Percentiles rank a stretch among this genome's conserved stretches.
Conservation (phyloP, 164 flowering plant genomes). For the Magnolia officinalis region DNA sequence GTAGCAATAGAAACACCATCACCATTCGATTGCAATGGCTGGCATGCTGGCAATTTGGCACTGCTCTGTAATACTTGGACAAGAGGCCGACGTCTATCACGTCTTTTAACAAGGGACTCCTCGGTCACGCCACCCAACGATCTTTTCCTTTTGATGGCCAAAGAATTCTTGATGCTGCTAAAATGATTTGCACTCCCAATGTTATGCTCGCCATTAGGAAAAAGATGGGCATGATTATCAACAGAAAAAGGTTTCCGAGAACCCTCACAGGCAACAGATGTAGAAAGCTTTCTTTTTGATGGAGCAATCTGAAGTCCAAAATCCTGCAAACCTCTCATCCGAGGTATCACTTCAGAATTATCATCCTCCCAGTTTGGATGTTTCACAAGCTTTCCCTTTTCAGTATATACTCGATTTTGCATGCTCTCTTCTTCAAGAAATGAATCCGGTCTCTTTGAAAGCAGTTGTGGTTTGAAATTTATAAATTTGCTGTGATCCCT, state of each 20-base stretch:
- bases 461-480: slow-evolving; percentile 28
- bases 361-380: slow-evolving; percentile 41
- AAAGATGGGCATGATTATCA: slow-evolving; percentile 22
- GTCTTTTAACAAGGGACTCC: slow-evolving; percentile 19
- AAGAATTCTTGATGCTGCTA: slow-evolving; percentile 26
- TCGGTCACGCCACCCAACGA: slow-evolving; percentile 25
- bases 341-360: slow-evolving; percentile 43
- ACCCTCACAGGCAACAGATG: slow-evolving; percentile 30
- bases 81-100: slow-evolving; percentile 45
- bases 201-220: slow-evolving; percentile 23
- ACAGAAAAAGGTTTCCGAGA: slow-evolving; percentile 18
- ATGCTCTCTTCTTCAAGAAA: slow-evolving; percentile 29
- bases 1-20: slow-evolving; percentile 28
- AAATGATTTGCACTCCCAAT: slow-evolving; percentile 28
- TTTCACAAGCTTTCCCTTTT: slow-evolving; percentile 31
- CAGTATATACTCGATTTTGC: slow-evolving; percentile 1
- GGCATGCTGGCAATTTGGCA: slow-evolving; percentile 28
- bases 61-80: slow-evolving; percentile 42
- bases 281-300: slow-evolving; percentile 34
- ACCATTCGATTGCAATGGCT: slow-evolving; percentile 30
- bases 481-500: slow-evolving; percentile 29
- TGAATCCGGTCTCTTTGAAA: slow-evolving; percentile 22
- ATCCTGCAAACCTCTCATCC: slow-evolving; percentile 78
- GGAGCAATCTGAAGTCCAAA: slow-evolving; percentile 57
- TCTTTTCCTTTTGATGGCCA: slow-evolving; percentile 32